These are phyloP conservation scores for Chaetomiaceae sp. DNA, from an alignment of 2,329 filamentous ascomycete species.

Conservation along the genomic window DNA sequence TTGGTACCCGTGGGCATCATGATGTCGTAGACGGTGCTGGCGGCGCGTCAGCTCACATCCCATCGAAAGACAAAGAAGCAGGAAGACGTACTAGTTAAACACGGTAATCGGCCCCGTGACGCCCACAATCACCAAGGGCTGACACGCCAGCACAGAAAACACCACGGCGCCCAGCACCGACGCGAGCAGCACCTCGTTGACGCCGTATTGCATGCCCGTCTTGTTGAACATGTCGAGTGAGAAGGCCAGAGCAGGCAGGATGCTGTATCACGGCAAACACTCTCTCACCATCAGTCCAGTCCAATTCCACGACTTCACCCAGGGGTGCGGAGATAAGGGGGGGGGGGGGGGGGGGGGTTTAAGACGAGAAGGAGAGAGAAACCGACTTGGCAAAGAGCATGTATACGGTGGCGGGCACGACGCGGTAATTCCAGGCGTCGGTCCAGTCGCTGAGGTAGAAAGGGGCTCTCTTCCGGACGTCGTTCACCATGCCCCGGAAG, in stretches of 20 bases:
- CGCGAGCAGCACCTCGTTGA: slow-evolving; percentile 85
- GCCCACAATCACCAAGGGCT: slow-evolving; percentile 85
- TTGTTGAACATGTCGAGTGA: slow-evolving; percentile 92
- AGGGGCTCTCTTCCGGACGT: slow-evolving; percentile 68
- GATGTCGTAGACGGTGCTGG: slow-evolving; percentile 82
- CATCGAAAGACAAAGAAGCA: background rate
- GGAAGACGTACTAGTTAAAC: slow-evolving; percentile 69
- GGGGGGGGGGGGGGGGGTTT: too few species aligned
- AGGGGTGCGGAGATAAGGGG: too few species aligned
- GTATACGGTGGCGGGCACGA: slow-evolving; percentile 81
- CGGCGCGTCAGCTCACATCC: background rate
- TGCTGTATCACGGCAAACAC: slow-evolving; percentile 49
- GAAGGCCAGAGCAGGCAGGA: slow-evolving; percentile 81
- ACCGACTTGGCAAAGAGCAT: slow-evolving; percentile 92
- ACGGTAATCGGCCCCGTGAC: slow-evolving; percentile 90
- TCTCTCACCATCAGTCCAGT: too few species aligned
- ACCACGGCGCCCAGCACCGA: slow-evolving; percentile 80
- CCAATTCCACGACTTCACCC: too few species aligned
- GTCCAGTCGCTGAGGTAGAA: slow-evolving; percentile 79
- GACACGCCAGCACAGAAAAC: slow-evolving; percentile 73
- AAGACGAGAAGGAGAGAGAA: background rate
- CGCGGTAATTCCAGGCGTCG: slow-evolving; percentile 87
- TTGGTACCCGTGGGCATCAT: slow-evolving; percentile 71
- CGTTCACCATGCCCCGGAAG: slow-evolving; percentile 76
- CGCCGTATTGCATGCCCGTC: slow-evolving; percentile 77